Conservation (phyloP, 2,329 filamentous ascomycete genomes). For the Daldinia sp. region DNA sequence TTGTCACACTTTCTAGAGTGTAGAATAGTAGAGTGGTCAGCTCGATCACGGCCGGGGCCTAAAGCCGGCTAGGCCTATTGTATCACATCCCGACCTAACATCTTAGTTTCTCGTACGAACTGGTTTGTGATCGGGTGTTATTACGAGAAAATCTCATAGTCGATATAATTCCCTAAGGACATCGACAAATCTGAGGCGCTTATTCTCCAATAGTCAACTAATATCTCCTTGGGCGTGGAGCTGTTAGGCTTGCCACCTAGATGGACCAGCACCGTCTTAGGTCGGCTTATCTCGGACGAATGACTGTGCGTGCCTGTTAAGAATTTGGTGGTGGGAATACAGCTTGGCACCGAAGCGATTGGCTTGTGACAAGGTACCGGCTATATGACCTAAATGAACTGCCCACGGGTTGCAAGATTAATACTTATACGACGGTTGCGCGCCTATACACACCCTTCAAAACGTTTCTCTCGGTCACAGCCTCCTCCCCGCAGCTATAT, state of each 20-base stretch:
- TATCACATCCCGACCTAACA: background rate
- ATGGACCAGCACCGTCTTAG: constrained; percentile 18
- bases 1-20: constrained; percentile 2
- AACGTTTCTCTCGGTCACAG: constrained; percentile 27
- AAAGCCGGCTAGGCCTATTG: constrained; percentile 12
- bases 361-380: constrained; percentile 40
- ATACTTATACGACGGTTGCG: constrained; percentile 35
- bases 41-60: background rate
- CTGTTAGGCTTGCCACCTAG: constrained; percentile 10
- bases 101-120: background rate
- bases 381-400: constrained; percentile 41
- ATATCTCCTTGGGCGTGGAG: constrained; percentile 1
- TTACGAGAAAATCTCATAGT: constrained; percentile 2
- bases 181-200: background rate
- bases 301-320: constrained; percentile 29
- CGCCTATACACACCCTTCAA: constrained; percentile 17
- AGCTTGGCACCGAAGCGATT: constrained; percentile 36
- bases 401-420: constrained; percentile 25
- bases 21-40: background rate
- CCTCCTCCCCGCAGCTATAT: constrained; percentile 19
- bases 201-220: constrained; percentile 4
- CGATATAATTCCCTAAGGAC: background rate
- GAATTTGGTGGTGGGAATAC: constrained; percentile 18
- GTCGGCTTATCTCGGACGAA: constrained; percentile 42
- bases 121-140: background rate